Percentiles rank a stretch among this genome's conserved stretches.
phyloP scores from a whole-genome alignment of 2,329 filamentous ascomycete species.

The Colletotrichum coccodes region DNA sequence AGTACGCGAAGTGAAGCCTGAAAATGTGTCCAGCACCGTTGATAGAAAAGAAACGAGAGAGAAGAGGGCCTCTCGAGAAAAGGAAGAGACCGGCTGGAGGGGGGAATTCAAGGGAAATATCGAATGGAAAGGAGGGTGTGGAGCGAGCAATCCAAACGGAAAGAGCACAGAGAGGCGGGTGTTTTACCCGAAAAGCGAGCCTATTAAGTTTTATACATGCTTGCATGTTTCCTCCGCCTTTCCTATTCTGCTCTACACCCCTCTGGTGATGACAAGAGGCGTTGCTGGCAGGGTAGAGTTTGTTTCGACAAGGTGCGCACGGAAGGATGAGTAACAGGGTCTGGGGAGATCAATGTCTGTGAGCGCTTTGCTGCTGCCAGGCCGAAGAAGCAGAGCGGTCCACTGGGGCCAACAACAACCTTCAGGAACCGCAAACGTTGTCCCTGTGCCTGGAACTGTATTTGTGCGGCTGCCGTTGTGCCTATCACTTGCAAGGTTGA shows the following conservation, averaged over 20 bases:
- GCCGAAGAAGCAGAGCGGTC: background rate
- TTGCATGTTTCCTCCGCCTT: background rate
- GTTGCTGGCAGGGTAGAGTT: conserved; percentile 17
- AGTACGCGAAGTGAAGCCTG: background rate
- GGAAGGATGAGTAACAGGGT: background rate
- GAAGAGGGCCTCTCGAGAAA: background rate
- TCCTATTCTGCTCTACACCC: background rate
- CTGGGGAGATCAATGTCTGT: background rate
- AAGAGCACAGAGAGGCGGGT: conserved; percentile 13
- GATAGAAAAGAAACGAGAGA: conserved; percentile 14
- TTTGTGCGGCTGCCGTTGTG: background rate
- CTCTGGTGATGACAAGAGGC: conserved; percentile 16
- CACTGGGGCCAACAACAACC: background rate
- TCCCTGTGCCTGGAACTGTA: background rate
- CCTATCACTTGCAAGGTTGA: background rate
- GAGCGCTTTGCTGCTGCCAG: background rate
- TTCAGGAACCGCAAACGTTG: background rate
- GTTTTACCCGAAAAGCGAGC: conserved; percentile 20
- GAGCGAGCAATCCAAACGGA: conserved; percentile 15
- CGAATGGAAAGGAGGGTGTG: conserved; percentile 14
- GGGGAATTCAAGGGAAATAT: background rate
- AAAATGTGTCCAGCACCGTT: conserved; percentile 29
- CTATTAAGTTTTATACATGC: conserved; percentile 27
- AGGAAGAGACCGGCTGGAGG: conserved; percentile 12
- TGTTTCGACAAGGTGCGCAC: conserved; percentile 26